Percentiles rank a stretch among this genome's conserved stretches.
Evolutionary conservation across 164 flowering plant species (phyloP).

Genomic region (Vitis cinerea): DNA sequence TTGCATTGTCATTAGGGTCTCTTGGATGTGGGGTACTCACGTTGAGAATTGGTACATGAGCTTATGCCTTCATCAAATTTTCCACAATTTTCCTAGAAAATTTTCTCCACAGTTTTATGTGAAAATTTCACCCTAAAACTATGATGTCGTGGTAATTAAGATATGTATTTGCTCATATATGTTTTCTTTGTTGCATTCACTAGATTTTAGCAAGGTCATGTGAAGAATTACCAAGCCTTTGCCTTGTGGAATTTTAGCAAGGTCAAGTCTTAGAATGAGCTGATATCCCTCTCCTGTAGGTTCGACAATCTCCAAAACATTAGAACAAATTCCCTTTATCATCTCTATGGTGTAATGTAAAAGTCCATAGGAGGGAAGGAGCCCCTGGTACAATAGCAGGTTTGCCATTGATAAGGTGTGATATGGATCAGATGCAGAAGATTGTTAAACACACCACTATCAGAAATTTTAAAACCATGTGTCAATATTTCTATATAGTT

Average conservation of each 20-base stretch:
- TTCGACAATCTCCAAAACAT: conserved; percentile 52
- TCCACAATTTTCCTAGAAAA: too few species aligned
- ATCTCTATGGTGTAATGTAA: conserved; percentile 35
- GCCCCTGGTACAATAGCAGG: conserved; percentile 49
- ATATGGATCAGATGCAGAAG: conserved; percentile 53
- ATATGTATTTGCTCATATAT: too few species aligned
- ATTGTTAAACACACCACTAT: conserved; percentile 33
- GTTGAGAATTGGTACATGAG: too few species aligned
- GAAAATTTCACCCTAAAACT: too few species aligned
- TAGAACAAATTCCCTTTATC: conserved; percentile 40
- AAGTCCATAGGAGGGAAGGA: conserved; percentile 26
- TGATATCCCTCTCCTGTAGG: conserved; percentile 72
- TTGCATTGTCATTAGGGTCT: too few species aligned
- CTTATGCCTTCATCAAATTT: too few species aligned
- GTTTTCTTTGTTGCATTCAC: too few species aligned
- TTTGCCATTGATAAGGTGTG: conserved; percentile 60
- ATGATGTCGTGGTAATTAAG: too few species aligned
- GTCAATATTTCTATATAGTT: not conserved
- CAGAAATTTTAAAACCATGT: not conserved
- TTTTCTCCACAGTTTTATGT: too few species aligned
- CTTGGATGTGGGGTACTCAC: too few species aligned
- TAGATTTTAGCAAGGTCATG: too few species aligned
- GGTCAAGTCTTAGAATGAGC: conserved; percentile 60
- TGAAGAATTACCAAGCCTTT: conserved; percentile 42
- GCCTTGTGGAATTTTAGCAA: conserved; percentile 46